phyloP scores from a whole-genome alignment of 2,329 filamentous ascomycete genomes.

The Phyllosticta citrichinensis region DNA sequence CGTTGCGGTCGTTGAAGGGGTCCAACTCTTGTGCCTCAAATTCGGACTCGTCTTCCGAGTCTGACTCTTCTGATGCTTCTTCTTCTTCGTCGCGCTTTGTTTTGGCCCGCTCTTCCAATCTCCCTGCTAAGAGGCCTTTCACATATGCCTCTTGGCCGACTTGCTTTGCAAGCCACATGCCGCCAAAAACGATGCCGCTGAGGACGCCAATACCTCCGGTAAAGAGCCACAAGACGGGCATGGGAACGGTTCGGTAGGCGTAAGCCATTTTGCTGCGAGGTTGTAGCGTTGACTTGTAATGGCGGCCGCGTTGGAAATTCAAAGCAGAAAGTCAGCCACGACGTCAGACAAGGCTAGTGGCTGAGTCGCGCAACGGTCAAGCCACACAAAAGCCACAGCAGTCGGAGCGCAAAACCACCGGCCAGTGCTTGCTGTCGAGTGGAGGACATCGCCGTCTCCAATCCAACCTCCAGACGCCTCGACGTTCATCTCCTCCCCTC shows the following conservation, averaged over 20 bases:
- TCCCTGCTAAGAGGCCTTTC: conserved; percentile 2
- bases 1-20: conserved; percentile 40
- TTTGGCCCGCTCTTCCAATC: conserved; percentile 14
- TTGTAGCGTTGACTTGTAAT: background rate
- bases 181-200: conserved; percentile 4
- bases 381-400: background rate
- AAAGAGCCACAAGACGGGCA: conserved; percentile 4
- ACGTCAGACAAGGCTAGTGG: conserved; percentile 1
- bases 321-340: background rate
- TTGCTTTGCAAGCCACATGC: background rate
- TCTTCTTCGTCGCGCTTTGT: conserved; percentile 7
- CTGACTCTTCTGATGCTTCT: conserved; percentile 26
- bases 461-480: background rate
- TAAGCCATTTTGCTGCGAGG: background rate
- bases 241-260: background rate
- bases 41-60: conserved; percentile 28
- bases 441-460: background rate
- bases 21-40: conserved; percentile 33
- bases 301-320: background rate
- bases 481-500: background rate
- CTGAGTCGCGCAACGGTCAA: background rate
- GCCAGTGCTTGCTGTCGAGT: background rate
- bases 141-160: conserved; percentile 1
- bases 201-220: conserved; percentile 2
- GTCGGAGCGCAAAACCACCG: background rate